Evolutionary conservation across 306 rosid genomes (phyloP).

Genomic region (Boehmeria nivea): DNA sequence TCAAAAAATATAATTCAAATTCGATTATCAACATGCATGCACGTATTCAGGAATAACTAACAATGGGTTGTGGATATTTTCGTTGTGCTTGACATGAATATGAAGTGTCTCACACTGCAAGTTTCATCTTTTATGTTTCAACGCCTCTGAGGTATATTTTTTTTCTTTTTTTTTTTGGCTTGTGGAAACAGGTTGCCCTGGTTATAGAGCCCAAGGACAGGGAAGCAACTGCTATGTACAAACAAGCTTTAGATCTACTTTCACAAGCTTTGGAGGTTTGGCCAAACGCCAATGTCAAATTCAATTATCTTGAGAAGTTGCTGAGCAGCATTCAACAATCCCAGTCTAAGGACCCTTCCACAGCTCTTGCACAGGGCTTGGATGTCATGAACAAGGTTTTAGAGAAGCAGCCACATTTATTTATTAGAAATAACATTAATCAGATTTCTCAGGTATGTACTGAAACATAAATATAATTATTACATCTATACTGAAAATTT

Average conservation of each 20-base stretch:
- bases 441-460: conserved; percentile 87
- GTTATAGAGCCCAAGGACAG: conserved; percentile 99
- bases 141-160: neutral
- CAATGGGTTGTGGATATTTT: neutral
- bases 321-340: conserved; percentile 96
- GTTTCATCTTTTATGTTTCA: neutral
- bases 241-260: conserved; percentile 93
- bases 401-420: conserved; percentile 96
- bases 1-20: no score
- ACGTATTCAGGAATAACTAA: no score
- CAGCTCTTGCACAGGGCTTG: conserved; percentile 97
- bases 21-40: no score
- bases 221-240: conserved; percentile 88
- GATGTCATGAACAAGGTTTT: conserved; percentile 99
- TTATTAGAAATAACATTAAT: conserved; percentile 81
- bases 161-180: neutral
- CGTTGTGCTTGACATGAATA: neutral
- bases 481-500: no score
- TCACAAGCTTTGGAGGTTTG: conserved; percentile 98
- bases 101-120: neutral
- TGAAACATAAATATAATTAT: no score
- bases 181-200: conserved; percentile 74
- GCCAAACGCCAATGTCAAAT: conserved; percentile 96
- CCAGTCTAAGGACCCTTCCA: conserved; percentile 96
- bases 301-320: conserved; percentile 91